A percentile compares a stretch with the other conserved stretches of the same genome.
Evolutionary conservation across 148 eudicot genomes (phyloP).

Genomic region (Rhododendron kiyosumense): DNA sequence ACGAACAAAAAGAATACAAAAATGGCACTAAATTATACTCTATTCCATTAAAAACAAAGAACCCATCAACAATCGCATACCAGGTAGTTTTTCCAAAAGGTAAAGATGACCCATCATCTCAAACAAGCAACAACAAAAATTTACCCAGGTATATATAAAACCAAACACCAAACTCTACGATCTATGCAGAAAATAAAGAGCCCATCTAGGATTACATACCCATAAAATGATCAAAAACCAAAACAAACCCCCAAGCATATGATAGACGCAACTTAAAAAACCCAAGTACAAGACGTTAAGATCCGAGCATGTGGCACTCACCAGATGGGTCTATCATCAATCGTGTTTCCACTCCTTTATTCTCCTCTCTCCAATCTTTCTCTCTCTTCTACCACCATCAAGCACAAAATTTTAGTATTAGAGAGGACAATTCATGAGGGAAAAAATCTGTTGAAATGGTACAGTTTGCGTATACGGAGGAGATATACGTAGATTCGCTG

Average conservation of each 20-base stretch:
- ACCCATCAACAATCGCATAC: slow-evolving; percentile 10
- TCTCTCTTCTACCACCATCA: background rate
- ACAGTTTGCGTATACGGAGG: background rate
- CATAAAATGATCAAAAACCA: background rate
- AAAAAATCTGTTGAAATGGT: background rate
- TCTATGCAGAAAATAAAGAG: background rate
- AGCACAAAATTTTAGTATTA: background rate
- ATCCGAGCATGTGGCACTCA: slow-evolving; percentile 13
- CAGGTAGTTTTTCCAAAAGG: slow-evolving; percentile 2
- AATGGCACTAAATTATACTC: background rate
- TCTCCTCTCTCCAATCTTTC: background rate
- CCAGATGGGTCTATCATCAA: slow-evolving; percentile 20
- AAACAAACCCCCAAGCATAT: background rate
- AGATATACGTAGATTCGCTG: slow-evolving; percentile 7
- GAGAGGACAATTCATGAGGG: background rate
- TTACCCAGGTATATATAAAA: background rate
- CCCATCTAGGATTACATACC: background rate
- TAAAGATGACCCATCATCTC: background rate
- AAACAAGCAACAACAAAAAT: background rate
- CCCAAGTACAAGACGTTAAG: background rate
- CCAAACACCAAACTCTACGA: background rate
- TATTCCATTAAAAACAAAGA: slow-evolving; percentile 11
- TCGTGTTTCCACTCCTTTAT: background rate
- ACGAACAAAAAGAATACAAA: background rate
- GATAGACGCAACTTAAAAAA: background rate